Conservation (phyloP, 2,329 filamentous ascomycete species). For the Colletotrichum sojae region DNA sequence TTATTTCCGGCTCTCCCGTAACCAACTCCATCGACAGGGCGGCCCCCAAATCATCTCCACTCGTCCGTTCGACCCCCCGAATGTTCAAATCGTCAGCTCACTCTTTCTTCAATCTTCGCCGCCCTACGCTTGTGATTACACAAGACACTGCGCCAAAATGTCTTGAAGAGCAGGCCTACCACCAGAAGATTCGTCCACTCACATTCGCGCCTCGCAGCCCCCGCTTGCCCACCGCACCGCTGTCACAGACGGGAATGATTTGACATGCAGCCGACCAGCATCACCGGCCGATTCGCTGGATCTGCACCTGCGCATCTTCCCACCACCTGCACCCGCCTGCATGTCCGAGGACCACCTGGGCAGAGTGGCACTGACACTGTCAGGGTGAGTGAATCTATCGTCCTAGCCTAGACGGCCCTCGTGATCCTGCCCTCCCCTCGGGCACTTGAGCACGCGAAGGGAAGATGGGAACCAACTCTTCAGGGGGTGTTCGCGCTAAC, state of each 20-base stretch:
- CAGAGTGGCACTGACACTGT: no score
- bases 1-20: constrained; percentile 28
- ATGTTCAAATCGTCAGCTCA: constrained; percentile 19
- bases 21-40: neutral
- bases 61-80: neutral
- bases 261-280: constrained; percentile 31
- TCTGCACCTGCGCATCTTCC: constrained; percentile 8
- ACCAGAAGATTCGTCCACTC: neutral
- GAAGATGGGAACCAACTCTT: neutral
- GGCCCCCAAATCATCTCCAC: neutral
- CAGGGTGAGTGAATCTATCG: neutral
- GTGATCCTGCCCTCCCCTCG: constrained; percentile 15
- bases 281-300: constrained; percentile 23
- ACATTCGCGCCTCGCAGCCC: neutral
- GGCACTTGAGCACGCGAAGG: constrained; percentile 10
- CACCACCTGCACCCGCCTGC: constrained; percentile 22
- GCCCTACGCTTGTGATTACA: no score
- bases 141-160: no score
- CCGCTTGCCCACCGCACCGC: constrained; percentile 9
- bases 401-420: constrained; percentile 1
- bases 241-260: constrained; percentile 26
- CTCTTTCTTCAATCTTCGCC: neutral
- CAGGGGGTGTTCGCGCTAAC: constrained; percentile 36
- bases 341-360: constrained; percentile 5
- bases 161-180: no score